Conservation (phyloP, 306 rosid species). For the Prunus salicina region DNA sequence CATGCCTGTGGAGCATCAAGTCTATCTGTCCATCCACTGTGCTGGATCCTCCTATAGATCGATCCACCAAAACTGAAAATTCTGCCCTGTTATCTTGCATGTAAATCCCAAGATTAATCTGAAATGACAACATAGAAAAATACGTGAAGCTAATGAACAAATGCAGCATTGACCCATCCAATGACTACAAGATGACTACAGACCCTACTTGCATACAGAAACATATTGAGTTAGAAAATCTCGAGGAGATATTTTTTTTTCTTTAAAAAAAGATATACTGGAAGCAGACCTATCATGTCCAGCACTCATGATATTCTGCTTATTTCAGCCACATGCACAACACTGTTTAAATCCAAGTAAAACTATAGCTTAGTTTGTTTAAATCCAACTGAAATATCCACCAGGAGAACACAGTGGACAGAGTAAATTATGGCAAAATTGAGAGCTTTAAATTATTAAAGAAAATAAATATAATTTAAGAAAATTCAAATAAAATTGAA, state of each 20-base stretch:
- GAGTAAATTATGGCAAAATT: neutral
- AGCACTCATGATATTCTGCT: neutral
- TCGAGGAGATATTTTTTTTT: neutral
- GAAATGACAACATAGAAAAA: constrained; percentile 1
- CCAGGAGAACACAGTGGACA: neutral
- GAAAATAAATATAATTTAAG: neutral
- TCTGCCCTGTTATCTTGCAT: constrained; percentile 40
- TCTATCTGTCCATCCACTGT: constrained; percentile 50
- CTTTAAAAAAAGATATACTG: neutral
- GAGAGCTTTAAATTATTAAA: neutral
- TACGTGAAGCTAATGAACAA: neutral
- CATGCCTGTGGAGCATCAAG: constrained; percentile 55
- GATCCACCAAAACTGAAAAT: constrained; percentile 56
- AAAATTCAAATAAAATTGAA: neutral
- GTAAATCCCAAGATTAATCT: constrained; percentile 56
- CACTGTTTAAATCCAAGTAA: neutral
- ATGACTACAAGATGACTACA: neutral
- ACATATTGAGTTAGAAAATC: neutral
- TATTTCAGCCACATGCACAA: neutral
- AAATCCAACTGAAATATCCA: neutral
- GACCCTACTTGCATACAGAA: neutral
- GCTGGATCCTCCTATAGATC: constrained; percentile 48
- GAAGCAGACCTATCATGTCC: neutral
- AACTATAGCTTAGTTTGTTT: neutral
- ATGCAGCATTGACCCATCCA: neutral